Base-by-base conservation (phyloP, 2,329 filamentous ascomycete genomes). In the Alternaria tenuissima region DNA sequence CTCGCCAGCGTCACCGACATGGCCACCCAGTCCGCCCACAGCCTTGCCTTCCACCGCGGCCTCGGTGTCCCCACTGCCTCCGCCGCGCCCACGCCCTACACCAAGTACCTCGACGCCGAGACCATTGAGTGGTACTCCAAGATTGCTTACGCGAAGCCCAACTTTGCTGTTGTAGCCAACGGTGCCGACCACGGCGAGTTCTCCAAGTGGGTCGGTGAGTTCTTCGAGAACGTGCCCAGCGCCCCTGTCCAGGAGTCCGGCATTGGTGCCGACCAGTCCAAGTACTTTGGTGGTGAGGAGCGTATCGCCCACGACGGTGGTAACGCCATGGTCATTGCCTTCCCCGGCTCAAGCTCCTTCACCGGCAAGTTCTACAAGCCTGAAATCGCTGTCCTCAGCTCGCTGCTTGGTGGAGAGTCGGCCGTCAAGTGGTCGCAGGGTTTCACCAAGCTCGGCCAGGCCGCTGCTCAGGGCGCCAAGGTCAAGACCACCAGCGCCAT, bases 271-370 rank as follows among this genome's bases (percentile, higher is more conserved):
- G 81, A 87, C 68, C 84, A 91, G 66, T 87, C 88, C 78, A 95
- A 94, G 82, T 99, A 98, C 88, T 91, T 88, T 76, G 95, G 95
- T 80, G 96, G 95, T 77, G 93, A 99, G 86, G 92, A 96, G 84
- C 92, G 95, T 72, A 91, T 91, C 69, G 85, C 91, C 66, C 91
- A 93, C 80, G 85, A 84, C 61, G 84, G 85, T 67, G 91, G 92
- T 70, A 97, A 96, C 83, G 87, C 93, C 43, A 79, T 97, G 71
- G 91, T 97, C 69, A 88, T 99, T 76, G 95, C 89, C 65, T 98
- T 99, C 90, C 91, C 93, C 59, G 94, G 94, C 62, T 93, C 93
- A 65, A 91, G 92, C 81, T 89, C 90, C 38, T 87, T 87, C 74
- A 89, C 88, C 39, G 86, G 86, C 71, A 85, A 85, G 66, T 88